Conservation (phyloP, 805 yeast genomes). For the Naumovozyma dairenensis region DNA sequence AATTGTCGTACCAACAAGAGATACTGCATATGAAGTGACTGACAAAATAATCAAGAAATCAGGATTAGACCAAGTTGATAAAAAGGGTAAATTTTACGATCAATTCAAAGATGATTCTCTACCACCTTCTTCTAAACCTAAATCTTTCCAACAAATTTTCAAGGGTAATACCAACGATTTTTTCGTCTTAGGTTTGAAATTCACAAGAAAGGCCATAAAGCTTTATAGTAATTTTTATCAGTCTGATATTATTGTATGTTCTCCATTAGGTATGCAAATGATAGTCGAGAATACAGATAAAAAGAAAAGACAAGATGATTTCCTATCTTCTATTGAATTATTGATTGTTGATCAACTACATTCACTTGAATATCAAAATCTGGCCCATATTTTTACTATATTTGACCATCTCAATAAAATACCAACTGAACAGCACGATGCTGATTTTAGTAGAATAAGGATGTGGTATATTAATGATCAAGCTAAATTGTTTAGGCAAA, state of each 20-base stretch:
- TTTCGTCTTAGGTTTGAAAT: conserved; percentile 83
- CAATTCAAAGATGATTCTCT: conserved; percentile 53
- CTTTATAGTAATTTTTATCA: conserved; percentile 74
- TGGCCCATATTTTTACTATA: conserved; percentile 75
- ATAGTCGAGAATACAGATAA: conserved; percentile 57
- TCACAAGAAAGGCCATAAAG: conserved; percentile 79
- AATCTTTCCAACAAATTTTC: conserved; percentile 70
- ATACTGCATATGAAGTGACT: conserved; percentile 62
- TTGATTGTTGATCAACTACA: conserved; percentile 74
- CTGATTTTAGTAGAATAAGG: conserved; percentile 85
- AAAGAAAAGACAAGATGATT: conserved; percentile 60
- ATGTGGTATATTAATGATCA: conserved; percentile 89
- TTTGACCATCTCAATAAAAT: conserved; percentile 61
- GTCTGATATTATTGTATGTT: conserved; percentile 80
- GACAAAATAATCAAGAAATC: conserved; percentile 50
- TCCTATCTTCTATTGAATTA: conserved; percentile 80
- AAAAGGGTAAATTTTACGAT: conserved; percentile 58
- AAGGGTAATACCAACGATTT: conserved; percentile 87
- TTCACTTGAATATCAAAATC: conserved; percentile 82
- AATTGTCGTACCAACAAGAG: conserved; percentile 74
- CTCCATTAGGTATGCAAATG: conserved; percentile 82
- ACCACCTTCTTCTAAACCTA: conserved; percentile 53
- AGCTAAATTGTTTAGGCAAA: conserved; percentile 63
- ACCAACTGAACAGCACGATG: conserved; percentile 69
- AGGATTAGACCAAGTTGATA: conserved; percentile 69